A percentile compares a stretch with the other conserved stretches of the same genome.
Evolutionary conservation across 73 alveolate species (phyloP).

Genomic region (Tetrahymena malaccensis): DNA sequence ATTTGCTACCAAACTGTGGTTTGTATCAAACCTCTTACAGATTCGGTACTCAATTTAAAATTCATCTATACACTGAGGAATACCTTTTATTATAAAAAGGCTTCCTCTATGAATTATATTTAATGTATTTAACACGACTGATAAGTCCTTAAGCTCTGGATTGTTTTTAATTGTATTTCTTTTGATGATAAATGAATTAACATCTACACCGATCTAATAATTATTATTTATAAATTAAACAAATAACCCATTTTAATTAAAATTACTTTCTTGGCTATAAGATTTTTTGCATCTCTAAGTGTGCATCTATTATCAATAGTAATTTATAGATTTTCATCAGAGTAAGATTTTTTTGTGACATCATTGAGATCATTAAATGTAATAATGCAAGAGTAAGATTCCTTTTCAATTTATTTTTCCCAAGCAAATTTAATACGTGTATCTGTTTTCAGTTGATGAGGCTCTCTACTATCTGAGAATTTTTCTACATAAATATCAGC

Average conservation of each 20-base stretch:
- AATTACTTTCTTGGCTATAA: background rate
- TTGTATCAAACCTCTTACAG: background rate
- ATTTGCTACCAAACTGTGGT: background rate
- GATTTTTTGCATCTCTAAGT: constrained; percentile 10
- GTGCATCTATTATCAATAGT: constrained; percentile 18
- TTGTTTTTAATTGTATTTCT: background rate
- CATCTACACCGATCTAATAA: constrained; percentile 1
- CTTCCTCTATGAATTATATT: background rate
- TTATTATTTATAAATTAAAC: background rate
- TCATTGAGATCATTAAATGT: constrained; percentile 13
- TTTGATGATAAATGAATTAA: constrained; percentile 17
- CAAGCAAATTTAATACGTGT: background rate
- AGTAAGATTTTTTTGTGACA: background rate
- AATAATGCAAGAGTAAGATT: constrained; percentile 11
- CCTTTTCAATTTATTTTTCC: constrained; percentile 25
- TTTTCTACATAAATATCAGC: constrained; percentile 11
- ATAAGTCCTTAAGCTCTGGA: constrained; percentile 20
- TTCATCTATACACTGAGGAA: background rate
- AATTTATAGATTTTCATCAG: constrained; percentile 21
- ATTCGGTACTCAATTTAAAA: background rate
- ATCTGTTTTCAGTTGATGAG: background rate
- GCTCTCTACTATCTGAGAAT: background rate
- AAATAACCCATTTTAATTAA: no score
- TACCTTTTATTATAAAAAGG: background rate
- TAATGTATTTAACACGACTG: background rate